Evolutionary conservation across 345 rosid genomes (phyloP).

Genomic region (Brassica carinata): DNA sequence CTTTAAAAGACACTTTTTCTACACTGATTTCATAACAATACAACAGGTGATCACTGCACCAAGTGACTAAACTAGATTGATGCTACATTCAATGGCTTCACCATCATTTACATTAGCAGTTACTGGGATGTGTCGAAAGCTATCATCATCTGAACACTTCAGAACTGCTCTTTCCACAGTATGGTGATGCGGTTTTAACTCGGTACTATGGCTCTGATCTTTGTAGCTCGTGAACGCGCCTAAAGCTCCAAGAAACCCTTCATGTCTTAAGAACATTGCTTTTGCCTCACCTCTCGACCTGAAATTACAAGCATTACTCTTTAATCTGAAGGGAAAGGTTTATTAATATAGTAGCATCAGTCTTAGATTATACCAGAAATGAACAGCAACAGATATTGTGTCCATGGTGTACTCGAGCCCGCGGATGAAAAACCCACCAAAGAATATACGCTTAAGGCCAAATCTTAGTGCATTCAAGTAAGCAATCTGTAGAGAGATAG

Average conservation of each 20-base stretch:
- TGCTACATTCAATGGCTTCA: constrained; percentile 36
- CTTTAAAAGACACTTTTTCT: constrained; percentile 9
- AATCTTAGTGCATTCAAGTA: constrained; percentile 85
- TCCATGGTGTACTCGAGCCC: constrained; percentile 82
- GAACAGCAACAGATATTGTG: constrained; percentile 75
- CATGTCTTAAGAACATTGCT: constrained; percentile 82
- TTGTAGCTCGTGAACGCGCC: constrained; percentile 72
- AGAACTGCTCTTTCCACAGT: constrained; percentile 15
- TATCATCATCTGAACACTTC: constrained; percentile 33
- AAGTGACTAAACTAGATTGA: constrained; percentile 29
- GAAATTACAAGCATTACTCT: background rate
- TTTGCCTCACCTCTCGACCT: constrained; percentile 93
- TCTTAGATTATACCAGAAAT: constrained; percentile 57
- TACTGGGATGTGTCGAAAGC: constrained; percentile 12
- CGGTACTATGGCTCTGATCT: background rate
- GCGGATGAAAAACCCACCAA: constrained; percentile 79
- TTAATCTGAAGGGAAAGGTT: background rate
- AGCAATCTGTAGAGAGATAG: constrained; percentile 51
- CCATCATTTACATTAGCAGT: constrained; percentile 17
- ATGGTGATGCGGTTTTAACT: constrained; percentile 23
- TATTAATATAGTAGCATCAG: background rate
- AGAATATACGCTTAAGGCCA: constrained; percentile 77
- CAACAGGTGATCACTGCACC: constrained; percentile 9
- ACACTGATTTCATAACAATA: constrained; percentile 19
- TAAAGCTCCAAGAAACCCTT: constrained; percentile 88